Percentiles rank a stretch among this genome's conserved stretches.
Evolutionary conservation across 257 asterid genomes (phyloP).

Genomic region (Galeopsis tetrahit): DNA sequence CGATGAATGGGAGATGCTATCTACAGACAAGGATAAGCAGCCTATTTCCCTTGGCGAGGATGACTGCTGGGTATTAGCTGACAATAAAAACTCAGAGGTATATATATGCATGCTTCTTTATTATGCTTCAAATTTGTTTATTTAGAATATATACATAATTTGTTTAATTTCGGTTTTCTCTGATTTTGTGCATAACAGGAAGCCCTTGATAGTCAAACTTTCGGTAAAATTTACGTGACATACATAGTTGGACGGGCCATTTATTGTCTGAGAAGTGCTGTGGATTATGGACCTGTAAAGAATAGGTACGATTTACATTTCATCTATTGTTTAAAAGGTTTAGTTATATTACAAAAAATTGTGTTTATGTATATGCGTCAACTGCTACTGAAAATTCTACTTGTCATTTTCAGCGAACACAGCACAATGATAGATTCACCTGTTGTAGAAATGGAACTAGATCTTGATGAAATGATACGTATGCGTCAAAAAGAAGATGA

Average conservation of each 20-base stretch:
- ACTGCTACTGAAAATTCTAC: neutral
- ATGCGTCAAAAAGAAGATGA: too few relatives aligned
- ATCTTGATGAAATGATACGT: conserved; percentile 71
- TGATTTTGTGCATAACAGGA: conserved; percentile 57
- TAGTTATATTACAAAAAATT: too few relatives aligned
- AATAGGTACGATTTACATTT: conserved; percentile 55
- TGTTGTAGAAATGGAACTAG: conserved; percentile 78
- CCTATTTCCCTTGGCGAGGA: conserved; percentile 75
- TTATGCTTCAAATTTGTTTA: conserved; percentile 1
- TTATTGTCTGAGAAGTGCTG: conserved; percentile 78
- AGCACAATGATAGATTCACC: conserved; percentile 61
- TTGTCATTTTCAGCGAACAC: conserved; percentile 42
- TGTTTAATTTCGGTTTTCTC: too few relatives aligned
- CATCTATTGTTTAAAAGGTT: too few relatives aligned
- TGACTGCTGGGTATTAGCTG: conserved; percentile 90
- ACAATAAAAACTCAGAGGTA: conserved; percentile 79
- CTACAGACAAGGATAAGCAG: conserved; percentile 65
- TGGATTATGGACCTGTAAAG: conserved; percentile 84
- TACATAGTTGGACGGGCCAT: conserved; percentile 78
- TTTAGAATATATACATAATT: too few relatives aligned
- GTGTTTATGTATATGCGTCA: too few relatives aligned
- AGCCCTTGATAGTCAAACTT: conserved; percentile 78
- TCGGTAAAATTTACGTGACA: conserved; percentile 75
- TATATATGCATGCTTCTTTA: conserved; percentile 9
- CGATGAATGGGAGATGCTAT: conserved; percentile 77